Percentiles rank a stretch among this genome's conserved stretches.
Evolutionary conservation across 2,329 filamentous ascomycete genomes (phyloP).

Genomic region (Delphinella strobiligena): DNA sequence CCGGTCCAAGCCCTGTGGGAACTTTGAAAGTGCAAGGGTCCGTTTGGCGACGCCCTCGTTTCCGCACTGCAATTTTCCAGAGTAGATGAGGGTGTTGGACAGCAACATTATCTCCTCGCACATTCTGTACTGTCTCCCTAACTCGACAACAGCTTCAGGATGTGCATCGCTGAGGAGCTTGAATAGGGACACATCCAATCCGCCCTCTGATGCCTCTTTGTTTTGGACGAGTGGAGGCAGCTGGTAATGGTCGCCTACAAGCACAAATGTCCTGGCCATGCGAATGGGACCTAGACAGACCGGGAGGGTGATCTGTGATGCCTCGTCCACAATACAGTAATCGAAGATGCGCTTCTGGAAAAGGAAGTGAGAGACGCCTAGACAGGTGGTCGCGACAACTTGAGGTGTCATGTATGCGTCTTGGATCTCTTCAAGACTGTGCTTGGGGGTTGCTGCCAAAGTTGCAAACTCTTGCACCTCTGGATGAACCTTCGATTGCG

Average conservation of each 20-base stretch:
- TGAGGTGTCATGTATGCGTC: slow-evolving; percentile 73
- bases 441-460: slow-evolving; percentile 61
- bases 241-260: slow-evolving; percentile 95
- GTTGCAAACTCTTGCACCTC: slow-evolving; percentile 79
- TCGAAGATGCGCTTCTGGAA: slow-evolving; percentile 87
- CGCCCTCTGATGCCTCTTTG: slow-evolving; percentile 71
- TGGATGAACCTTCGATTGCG: slow-evolving; percentile 72
- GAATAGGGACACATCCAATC: slow-evolving; percentile 86
- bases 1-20: slow-evolving; percentile 17
- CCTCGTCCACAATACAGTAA: slow-evolving; percentile 97
- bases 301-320: slow-evolving; percentile 90
- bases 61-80: slow-evolving; percentile 81
- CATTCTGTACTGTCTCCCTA: slow-evolving; percentile 97
- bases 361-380: slow-evolving; percentile 79
- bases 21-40: slow-evolving; percentile 52
- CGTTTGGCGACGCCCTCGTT: slow-evolving; percentile 60
- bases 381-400: slow-evolving; percentile 87
- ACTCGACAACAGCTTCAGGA: slow-evolving; percentile 73
- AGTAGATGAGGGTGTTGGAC: slow-evolving; percentile 86
- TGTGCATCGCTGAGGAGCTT: slow-evolving; percentile 84
- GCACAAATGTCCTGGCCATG: slow-evolving; percentile 82
- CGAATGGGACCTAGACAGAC: slow-evolving; percentile 90
- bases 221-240: slow-evolving; percentile 90
- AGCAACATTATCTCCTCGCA: slow-evolving; percentile 92
- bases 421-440: slow-evolving; percentile 71